Conservation (phyloP, 257 asterid genomes). For the Salvia rosmarinus region DNA sequence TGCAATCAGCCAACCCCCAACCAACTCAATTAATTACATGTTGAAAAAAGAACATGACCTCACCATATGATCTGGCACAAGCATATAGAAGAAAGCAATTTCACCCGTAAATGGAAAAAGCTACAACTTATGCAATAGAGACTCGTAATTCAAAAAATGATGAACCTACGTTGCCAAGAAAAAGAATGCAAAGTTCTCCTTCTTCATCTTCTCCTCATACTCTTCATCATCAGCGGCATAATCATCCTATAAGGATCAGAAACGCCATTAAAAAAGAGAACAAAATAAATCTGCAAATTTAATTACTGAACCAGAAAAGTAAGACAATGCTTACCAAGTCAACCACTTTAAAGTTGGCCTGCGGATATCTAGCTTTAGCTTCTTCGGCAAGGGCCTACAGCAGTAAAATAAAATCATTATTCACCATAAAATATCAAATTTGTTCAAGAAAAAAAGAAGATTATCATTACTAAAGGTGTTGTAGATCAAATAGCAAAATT, state of each 20-base stretch:
- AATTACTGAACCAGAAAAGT: constrained; percentile 3
- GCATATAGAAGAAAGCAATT: constrained; percentile 15
- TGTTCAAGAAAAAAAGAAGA: background rate
- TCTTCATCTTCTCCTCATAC: constrained; percentile 87
- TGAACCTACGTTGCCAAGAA: constrained; percentile 89
- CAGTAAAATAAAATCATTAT: constrained; percentile 28
- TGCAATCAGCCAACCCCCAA: constrained; percentile 58
- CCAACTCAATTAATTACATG: constrained; percentile 43
- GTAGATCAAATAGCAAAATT: constrained; percentile 32
- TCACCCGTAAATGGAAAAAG: constrained; percentile 17
- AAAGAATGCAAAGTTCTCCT: constrained; percentile 79
- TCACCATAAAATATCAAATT: constrained; percentile 6
- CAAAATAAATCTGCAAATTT: constrained; percentile 13
- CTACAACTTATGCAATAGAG: constrained; percentile 1
- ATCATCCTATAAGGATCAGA: constrained; percentile 66
- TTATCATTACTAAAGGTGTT: constrained; percentile 1
- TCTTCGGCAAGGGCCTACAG: constrained; percentile 92
- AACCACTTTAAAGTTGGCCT: constrained; percentile 68
- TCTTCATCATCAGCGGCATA: constrained; percentile 96
- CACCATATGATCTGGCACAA: constrained; percentile 29
- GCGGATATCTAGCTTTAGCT: constrained; percentile 89
- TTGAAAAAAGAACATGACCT: constrained; percentile 5
- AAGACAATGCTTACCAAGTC: constrained; percentile 65
- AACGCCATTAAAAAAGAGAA: constrained; percentile 16
- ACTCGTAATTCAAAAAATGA: background rate